Base-by-base conservation (phyloP, 768 basidiomycete genomes). In the Sarcodon aspratus region DNA sequence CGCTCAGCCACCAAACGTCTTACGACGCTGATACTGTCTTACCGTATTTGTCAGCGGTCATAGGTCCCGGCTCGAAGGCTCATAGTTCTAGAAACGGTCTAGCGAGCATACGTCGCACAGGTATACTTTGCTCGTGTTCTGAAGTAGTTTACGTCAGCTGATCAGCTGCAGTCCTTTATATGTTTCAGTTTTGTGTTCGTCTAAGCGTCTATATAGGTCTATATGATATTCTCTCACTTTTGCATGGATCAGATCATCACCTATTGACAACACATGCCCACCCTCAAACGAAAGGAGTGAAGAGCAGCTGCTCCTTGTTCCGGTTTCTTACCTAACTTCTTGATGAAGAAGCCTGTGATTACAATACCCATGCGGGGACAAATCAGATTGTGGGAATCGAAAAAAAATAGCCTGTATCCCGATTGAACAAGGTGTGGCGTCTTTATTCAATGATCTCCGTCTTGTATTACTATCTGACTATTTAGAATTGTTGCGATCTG, bases 321-420 rank as follows among this genome's bases (percentile, higher is more conserved):
- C 17, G 17, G 13, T 27, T 43, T 32, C 47, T 27, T n/a, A 44
- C 10, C 40, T 11, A 18, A 12, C 40, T 8, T n/a, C 44, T 38
- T 50, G 37, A 27, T 42, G 50, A 61, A 94, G 89, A 90, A 89
- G 60, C 94, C 94, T 8, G 69, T 98, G 11, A 71, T 99, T 18
- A 95, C 96, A 31, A 91, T 96, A 40, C 97, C 96, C 0, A 94
- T 99, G 0, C 93, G 96, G 60, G 95, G 98, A 67, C 95, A 98
- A 66, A 88, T 99, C 52, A 82, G 95, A 50, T 72, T 98, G 13
- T 99, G 96, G 93, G 94, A 99, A 65, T 73, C 93, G 40, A 96
- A 98, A 68, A 79, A 85, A 65, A 93, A 96, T 62, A 79, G 96
- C 47, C 71, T 98, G 8, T 84, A 87, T 27, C 21, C 21, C 21